Percentiles rank a stretch among this genome's conserved stretches.
These are phyloP conservation scores for Batkoa obscura DNA, from an alignment of 371 early-diverging fungal species.

Conservation along the genomic window DNA sequence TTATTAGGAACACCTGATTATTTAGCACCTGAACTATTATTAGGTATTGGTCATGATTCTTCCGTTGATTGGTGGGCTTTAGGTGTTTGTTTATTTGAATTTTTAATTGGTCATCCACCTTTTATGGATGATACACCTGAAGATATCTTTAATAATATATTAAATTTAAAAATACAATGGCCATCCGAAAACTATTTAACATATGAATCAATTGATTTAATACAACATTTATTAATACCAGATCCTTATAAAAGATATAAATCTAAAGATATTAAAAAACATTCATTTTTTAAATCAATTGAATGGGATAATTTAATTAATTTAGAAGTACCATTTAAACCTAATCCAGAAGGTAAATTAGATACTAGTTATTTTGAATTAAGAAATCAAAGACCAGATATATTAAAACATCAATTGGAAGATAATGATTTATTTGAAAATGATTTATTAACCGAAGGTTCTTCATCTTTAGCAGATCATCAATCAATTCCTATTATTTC, in stretches of 20 bases:
- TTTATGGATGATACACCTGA: slow-evolving; percentile 72
- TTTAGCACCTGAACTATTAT: slow-evolving; percentile 83
- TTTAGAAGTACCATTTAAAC: slow-evolving; percentile 63
- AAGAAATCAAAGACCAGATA: slow-evolving; percentile 47
- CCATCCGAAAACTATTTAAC: slow-evolving; percentile 50
- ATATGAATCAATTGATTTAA: slow-evolving; percentile 70
- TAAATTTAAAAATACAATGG: slow-evolving; percentile 47
- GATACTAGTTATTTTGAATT: slow-evolving; percentile 90
- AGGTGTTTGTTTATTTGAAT: slow-evolving; percentile 79
- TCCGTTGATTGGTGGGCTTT: slow-evolving; percentile 91
- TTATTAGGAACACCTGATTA: slow-evolving; percentile 89
- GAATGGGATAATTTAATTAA: slow-evolving; percentile 49
- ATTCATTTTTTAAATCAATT: slow-evolving; percentile 39
- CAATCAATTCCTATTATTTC: not conserved
- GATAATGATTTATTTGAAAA: not conserved
- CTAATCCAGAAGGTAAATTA: slow-evolving; percentile 48
- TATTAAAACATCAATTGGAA: not conserved
- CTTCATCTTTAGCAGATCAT: not conserved
- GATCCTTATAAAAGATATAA: slow-evolving; percentile 64
- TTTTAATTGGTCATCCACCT: slow-evolving; percentile 71
- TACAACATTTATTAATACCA: slow-evolving; percentile 54
- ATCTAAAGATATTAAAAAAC: slow-evolving; percentile 31
- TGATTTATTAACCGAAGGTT: slow-evolving; percentile 2
- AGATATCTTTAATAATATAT: slow-evolving; percentile 71
- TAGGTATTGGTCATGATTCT: slow-evolving; percentile 64